These are phyloP conservation scores for Colletotrichum eleusines DNA, from an alignment of 2,329 filamentous ascomycete genomes.

Conservation along the genomic window DNA sequence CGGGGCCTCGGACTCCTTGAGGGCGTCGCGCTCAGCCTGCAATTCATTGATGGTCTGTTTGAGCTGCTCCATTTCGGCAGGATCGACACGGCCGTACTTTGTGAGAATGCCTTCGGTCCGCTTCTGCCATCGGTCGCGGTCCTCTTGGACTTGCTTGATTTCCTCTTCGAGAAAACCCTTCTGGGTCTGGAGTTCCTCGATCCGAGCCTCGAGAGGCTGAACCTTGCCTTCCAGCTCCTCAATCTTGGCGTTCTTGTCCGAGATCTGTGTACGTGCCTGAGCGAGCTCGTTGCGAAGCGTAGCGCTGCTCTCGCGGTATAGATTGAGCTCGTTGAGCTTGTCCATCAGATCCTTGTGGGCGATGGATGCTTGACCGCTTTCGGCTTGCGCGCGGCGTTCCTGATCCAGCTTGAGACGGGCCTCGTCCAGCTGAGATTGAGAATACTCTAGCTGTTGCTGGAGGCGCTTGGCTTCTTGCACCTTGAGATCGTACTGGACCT, in stretches of 20 bases:
- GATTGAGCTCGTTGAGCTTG: slow-evolving; percentile 93
- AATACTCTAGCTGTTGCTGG: slow-evolving; percentile 90
- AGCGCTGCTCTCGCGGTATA: slow-evolving; percentile 94
- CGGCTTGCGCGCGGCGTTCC: slow-evolving; percentile 81
- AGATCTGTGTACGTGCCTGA: slow-evolving; percentile 80
- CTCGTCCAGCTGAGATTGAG: slow-evolving; percentile 89
- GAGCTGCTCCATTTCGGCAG: slow-evolving; percentile 89
- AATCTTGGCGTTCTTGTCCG: slow-evolving; percentile 80
- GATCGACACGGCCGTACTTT: slow-evolving; percentile 95
- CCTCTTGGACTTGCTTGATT: slow-evolving; percentile 87
- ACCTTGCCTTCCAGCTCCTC: slow-evolving; percentile 81
- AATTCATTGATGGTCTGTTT: slow-evolving; percentile 80
- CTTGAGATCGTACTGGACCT: slow-evolving; percentile 94
- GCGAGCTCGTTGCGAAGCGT: slow-evolving; percentile 89
- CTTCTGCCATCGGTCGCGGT: slow-evolving; percentile 95
- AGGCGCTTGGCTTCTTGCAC: slow-evolving; percentile 88
- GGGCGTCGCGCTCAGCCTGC: slow-evolving; percentile 72
- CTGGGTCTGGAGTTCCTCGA: slow-evolving; percentile 86
- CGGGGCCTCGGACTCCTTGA: slow-evolving; percentile 63
- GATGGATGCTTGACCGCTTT: slow-evolving; percentile 78
- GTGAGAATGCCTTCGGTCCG: slow-evolving; percentile 94
- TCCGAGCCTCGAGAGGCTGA: slow-evolving; percentile 83
- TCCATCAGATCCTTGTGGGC: slow-evolving; percentile 93
- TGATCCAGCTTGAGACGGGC: slow-evolving; percentile 89
- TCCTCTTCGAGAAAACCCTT: slow-evolving; percentile 87